These are phyloP conservation scores for Beauveria bassiana DNA, from an alignment of 2,329 filamentous ascomycete genomes.

Conservation along the genomic window DNA sequence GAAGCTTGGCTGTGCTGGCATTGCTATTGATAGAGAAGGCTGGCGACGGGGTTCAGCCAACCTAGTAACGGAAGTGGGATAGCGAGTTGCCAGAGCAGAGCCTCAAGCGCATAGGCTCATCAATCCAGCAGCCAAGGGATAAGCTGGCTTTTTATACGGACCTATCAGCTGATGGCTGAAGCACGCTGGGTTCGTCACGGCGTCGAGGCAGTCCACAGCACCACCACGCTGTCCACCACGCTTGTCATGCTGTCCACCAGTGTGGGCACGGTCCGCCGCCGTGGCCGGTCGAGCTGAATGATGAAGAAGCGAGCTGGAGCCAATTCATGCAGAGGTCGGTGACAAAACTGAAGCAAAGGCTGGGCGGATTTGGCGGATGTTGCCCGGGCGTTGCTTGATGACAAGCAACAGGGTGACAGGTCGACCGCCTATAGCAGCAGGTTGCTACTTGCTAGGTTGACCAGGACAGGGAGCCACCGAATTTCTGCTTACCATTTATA, in stretches of 20 bases:
- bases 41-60: neutral
- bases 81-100: neutral
- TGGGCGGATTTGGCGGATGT: neutral
- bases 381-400: neutral
- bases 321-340: neutral
- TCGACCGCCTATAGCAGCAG: no score
- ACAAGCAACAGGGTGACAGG: neutral
- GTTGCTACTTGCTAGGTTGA: no score
- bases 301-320: neutral
- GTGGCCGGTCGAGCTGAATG: neutral
- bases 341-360: neutral
- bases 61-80: neutral
- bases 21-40: neutral
- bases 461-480: no score
- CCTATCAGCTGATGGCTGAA: neutral
- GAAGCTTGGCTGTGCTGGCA: neutral
- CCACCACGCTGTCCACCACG: neutral
- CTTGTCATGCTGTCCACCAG: neutral
- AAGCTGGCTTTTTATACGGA: neutral
- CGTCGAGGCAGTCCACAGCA: neutral
- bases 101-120: neutral
- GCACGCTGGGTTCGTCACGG: neutral
- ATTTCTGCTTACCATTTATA: no score
- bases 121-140: neutral
- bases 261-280: neutral